Percentiles rank a stretch among this genome's conserved stretches.
phyloP scores from a whole-genome alignment of 306 rosid species.

The Albizia julibrissin region DNA sequence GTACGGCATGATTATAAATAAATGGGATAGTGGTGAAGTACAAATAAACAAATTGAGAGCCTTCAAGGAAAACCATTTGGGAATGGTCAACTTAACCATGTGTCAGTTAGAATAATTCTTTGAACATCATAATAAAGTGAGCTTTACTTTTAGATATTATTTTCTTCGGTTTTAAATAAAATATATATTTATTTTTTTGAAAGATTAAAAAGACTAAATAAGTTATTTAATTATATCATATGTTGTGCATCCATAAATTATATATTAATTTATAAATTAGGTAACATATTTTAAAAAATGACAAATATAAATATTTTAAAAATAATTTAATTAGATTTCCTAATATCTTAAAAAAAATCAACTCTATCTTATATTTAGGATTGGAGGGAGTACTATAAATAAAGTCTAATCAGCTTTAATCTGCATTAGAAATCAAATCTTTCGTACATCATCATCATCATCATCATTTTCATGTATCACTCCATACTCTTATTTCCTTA shows the following conservation, averaged over 20 bases:
- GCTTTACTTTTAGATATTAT: neutral
- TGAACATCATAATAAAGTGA: slow-evolving; percentile 20
- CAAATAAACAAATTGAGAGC: slow-evolving; percentile 31
- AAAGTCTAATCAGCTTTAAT: neutral
- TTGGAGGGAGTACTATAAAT: neutral
- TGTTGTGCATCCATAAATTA: too few species aligned
- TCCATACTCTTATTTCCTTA: neutral
- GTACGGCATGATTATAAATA: slow-evolving; percentile 31
- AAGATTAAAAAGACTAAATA: too few species aligned
- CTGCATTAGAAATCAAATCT: neutral
- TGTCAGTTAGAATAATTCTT: slow-evolving; percentile 3
- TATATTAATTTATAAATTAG: too few species aligned
- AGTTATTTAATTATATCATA: too few species aligned
- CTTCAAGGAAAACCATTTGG: slow-evolving; percentile 20
- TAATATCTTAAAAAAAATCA: too few species aligned
- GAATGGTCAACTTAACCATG: slow-evolving; percentile 23
- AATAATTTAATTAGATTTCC: too few species aligned
- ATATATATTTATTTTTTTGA: too few species aligned
- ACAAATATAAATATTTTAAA: too few species aligned
- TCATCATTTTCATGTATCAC: neutral
- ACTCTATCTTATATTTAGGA: too few species aligned
- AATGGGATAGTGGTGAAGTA: slow-evolving; percentile 42
- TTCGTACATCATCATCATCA: neutral
- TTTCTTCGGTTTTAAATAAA: too few species aligned
- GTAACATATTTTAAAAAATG: too few species aligned